Evolutionary conservation across 2,329 filamentous ascomycete species (phyloP).

Genomic region (Fusarium penzigii): DNA sequence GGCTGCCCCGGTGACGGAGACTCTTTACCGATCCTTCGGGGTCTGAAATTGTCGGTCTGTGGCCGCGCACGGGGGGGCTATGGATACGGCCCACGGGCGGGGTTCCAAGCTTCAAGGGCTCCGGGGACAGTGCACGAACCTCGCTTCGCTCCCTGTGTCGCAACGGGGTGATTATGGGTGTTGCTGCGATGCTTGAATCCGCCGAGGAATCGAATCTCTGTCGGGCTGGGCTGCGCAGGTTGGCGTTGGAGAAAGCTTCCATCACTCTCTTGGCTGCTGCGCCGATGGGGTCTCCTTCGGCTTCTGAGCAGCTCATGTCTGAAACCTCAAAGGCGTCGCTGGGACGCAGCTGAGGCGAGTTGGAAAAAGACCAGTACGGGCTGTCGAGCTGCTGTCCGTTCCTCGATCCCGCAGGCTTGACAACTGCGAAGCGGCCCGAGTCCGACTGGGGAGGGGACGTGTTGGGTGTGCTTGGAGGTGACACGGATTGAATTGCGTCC

Average conservation of each 20-base stretch:
- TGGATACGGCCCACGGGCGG: slow-evolving; percentile 1
- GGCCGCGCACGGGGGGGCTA: slow-evolving; percentile 15
- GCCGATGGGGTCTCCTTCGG: slow-evolving; percentile 31
- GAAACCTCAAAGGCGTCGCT: slow-evolving; percentile 22
- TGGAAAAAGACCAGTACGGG: slow-evolving; percentile 23
- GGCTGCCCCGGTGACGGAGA: slow-evolving; percentile 12
- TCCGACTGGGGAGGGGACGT: slow-evolving; percentile 44
- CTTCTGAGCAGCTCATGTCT: slow-evolving; percentile 12
- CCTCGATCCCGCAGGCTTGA: slow-evolving; percentile 10
- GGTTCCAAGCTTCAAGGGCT: slow-evolving; percentile 2
- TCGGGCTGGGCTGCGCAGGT: slow-evolving; percentile 15
- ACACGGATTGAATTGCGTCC: slow-evolving; percentile 39
- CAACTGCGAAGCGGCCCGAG: slow-evolving; percentile 23
- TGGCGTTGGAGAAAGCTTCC: slow-evolving; percentile 33
- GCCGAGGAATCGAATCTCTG: slow-evolving; percentile 13
- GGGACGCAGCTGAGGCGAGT: slow-evolving; percentile 19
- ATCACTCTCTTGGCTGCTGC: slow-evolving; percentile 34
- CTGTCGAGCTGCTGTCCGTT: slow-evolving; percentile 11
- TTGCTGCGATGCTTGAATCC: slow-evolving; percentile 30
- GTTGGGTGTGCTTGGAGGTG: slow-evolving; percentile 40
- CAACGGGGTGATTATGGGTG: slow-evolving; percentile 40
- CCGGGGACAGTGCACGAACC: slow-evolving; percentile 13
- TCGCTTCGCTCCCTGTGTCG: slow-evolving; percentile 30
- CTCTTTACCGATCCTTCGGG: slow-evolving; percentile 14
- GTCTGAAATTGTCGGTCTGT: slow-evolving; percentile 18